phyloP scores from a whole-genome alignment of 2,329 filamentous ascomycete genomes.

The Aureobasidium vineae region DNA sequence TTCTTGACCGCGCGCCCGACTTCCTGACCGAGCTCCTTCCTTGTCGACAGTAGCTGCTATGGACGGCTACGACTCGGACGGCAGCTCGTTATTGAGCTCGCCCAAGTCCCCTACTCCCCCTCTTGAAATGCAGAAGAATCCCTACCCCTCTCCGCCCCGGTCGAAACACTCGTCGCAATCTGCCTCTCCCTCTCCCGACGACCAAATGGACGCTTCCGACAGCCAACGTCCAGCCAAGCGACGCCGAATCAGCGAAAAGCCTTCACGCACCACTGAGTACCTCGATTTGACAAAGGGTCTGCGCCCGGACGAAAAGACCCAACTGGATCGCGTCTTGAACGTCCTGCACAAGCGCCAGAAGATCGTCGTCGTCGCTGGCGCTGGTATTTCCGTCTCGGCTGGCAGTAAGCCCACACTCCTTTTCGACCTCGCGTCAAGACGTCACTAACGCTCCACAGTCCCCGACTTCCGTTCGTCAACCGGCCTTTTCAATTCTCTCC shows the following conservation, averaged over 20 bases:
- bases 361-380: constrained; percentile 94
- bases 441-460: constrained; percentile 52
- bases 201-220: constrained; percentile 50
- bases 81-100: constrained; percentile 45
- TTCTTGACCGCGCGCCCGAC: constrained; percentile 20
- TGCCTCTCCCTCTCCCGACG: constrained; percentile 48
- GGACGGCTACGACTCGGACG: constrained; percentile 33
- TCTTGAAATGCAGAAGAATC: constrained; percentile 33
- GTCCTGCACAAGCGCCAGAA: constrained; percentile 86
- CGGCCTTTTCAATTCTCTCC: constrained; percentile 82
- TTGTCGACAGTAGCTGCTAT: constrained; percentile 34
- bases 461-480: constrained; percentile 93
- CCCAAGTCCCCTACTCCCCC: constrained; percentile 41
- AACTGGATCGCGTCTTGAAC: constrained; percentile 68
- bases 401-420: constrained; percentile 63
- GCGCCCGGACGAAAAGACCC: constrained; percentile 56
- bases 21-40: constrained; percentile 23
- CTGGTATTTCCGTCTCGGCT: constrained; percentile 94
- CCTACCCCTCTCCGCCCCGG: constrained; percentile 37
- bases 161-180: constrained; percentile 49
- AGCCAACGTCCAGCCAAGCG: constrained; percentile 72
- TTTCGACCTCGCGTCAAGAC: constrained; percentile 28
- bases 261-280: constrained; percentile 75
- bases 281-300: constrained; percentile 66
- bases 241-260: constrained; percentile 63